phyloP scores from a whole-genome alignment of 139 green algal species.

The Pseudopediastrum boryanum region DNA sequence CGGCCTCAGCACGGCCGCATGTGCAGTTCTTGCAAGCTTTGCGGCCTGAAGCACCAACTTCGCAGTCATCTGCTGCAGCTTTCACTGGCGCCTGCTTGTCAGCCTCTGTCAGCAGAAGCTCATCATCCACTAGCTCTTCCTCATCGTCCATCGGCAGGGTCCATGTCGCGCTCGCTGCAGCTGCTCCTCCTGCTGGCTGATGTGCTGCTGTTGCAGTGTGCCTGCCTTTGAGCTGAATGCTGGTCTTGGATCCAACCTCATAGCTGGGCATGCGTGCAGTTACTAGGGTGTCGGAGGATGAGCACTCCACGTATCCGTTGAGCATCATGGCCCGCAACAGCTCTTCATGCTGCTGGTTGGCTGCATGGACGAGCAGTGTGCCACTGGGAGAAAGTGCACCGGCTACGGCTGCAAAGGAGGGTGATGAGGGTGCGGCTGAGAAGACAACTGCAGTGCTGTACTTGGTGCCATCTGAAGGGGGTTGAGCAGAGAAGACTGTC shows the following conservation, averaged over 20 bases:
- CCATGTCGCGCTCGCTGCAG: conserved; percentile 43
- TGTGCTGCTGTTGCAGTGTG: conserved; percentile 19
- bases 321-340: too few species aligned
- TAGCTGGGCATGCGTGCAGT: neutral
- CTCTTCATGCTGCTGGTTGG: too few species aligned
- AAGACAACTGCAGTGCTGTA: too few species aligned
- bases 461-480: too few species aligned
- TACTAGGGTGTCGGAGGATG: too few species aligned
- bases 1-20: conserved; percentile 89
- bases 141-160: conserved; percentile 40
- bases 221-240: conserved; percentile 55
- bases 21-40: conserved; percentile 98
- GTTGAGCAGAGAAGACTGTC: too few species aligned
- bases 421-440: too few species aligned
- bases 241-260: conserved; percentile 37
- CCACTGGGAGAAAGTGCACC: too few species aligned
- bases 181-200: conserved; percentile 13
- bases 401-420: too few species aligned
- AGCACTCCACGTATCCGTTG: too few species aligned
- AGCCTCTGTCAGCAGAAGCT: conserved; percentile 89
- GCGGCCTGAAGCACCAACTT: conserved; percentile 50
- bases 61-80: conserved; percentile 56
- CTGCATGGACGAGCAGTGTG: too few species aligned
- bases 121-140: conserved; percentile 93
- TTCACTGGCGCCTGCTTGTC: conserved; percentile 66